Conservation (phyloP, 2,329 filamentous ascomycete genomes). For the Cordyceps javanica region DNA sequence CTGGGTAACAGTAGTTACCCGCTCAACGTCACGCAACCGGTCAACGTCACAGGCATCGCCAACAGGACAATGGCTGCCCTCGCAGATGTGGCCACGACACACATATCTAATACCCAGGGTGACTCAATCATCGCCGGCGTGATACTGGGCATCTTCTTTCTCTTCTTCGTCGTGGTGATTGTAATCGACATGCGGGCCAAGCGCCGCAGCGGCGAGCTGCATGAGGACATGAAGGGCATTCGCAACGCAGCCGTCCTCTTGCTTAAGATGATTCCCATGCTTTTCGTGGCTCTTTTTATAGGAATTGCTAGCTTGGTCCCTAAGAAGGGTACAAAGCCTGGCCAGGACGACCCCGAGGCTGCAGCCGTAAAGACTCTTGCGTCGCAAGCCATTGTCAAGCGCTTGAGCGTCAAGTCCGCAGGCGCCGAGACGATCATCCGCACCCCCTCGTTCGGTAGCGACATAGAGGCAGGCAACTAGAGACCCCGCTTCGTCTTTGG, state of each 20-base stretch:
- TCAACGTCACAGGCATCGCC: background rate
- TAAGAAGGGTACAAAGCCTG: background rate
- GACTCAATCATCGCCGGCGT: background rate
- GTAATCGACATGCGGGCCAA: background rate
- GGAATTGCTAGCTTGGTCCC: background rate
- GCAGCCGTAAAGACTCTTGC: background rate
- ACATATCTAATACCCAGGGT: background rate
- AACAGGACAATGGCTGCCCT: background rate
- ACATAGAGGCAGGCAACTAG: background rate
- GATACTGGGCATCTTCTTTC: background rate
- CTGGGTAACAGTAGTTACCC: background rate
- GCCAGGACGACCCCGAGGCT: background rate
- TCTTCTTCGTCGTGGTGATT: background rate
- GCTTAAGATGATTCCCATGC: background rate
- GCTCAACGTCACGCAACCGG: background rate
- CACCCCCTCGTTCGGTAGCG: background rate
- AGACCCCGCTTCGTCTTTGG: background rate
- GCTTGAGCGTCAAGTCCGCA: background rate
- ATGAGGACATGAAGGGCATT: background rate
- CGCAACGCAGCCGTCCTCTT: background rate
- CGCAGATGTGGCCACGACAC: background rate
- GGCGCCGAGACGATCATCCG: background rate
- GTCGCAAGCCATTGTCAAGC: background rate
- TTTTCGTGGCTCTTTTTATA: background rate
- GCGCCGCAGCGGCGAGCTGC: slow-evolving; percentile 4